Conservation (phyloP, 78 protist genomes). For the Reticulomyxa filosa region DNA sequence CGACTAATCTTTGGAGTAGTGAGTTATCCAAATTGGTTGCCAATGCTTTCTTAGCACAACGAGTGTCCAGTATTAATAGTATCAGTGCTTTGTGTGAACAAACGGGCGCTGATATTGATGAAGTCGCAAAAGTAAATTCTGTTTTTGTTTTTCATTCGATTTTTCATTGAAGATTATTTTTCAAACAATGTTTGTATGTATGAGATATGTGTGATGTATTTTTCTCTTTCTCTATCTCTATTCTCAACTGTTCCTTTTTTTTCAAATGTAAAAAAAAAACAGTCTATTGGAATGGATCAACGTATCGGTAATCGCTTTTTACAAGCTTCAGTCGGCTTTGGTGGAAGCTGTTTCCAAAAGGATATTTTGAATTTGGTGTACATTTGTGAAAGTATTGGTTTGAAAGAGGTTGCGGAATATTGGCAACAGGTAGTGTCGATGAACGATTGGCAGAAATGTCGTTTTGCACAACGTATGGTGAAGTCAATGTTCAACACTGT, state of each 20-base stretch:
- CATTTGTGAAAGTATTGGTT: background rate
- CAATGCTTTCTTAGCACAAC: constrained; percentile 89
- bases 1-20: constrained; percentile 35
- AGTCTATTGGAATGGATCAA: constrained; percentile 4
- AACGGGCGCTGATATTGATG: constrained; percentile 73
- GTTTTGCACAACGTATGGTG: constrained; percentile 41
- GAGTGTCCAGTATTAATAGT: constrained; percentile 70
- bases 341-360: constrained; percentile 71
- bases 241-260: no score
- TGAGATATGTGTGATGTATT: no score
- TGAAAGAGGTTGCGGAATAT: constrained; percentile 63
- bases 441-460: constrained; percentile 65
- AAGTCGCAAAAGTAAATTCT: constrained; percentile 55
- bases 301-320: constrained; percentile 1
- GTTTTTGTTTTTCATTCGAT: no score
- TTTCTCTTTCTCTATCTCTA: no score
- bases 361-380: constrained; percentile 67
- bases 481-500: background rate
- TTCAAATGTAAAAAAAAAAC: no score
- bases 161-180: no score
- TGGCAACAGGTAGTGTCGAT: constrained; percentile 49
- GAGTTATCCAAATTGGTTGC: constrained; percentile 83
- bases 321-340: constrained; percentile 3
- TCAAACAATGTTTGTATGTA: no score
- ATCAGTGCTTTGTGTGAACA: constrained; percentile 14